Percentiles rank a stretch among this genome's conserved stretches.
Conservation (phyloP, 2,329 filamentous ascomycete genomes). For the Nothopassalora personata region DNA sequence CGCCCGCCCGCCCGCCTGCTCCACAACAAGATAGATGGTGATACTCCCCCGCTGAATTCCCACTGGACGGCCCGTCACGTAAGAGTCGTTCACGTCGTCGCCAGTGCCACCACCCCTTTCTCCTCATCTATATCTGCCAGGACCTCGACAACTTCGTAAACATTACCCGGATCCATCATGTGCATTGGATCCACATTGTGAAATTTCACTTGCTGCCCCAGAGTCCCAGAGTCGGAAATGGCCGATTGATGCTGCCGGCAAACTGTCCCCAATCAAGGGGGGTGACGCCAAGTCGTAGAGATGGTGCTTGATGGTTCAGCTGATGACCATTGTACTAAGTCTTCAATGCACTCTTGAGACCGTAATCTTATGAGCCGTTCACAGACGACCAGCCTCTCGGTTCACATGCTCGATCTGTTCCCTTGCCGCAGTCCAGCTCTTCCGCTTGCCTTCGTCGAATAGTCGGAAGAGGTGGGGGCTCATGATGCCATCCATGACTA, state of each 20-base stretch:
- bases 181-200: conserved; percentile 3
- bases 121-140: conserved; percentile 3
- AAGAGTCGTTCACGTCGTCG: neutral
- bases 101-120: conserved; percentile 1
- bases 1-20: neutral
- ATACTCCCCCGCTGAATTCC: conserved; percentile 2
- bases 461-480: conserved; percentile 9
- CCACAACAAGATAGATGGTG: conserved; percentile 1
- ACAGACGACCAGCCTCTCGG: neutral
- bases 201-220: conserved; percentile 6
- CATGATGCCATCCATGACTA: conserved; percentile 7
- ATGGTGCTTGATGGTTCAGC: too few relatives aligned
- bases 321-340: too few relatives aligned
- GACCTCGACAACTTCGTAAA: neutral
- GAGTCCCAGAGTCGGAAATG: neutral
- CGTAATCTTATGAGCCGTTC: too few relatives aligned
- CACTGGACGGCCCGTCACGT: neutral
- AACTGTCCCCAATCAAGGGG: too few relatives aligned
- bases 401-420: neutral
- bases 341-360: too few relatives aligned
- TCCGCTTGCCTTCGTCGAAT: conserved; percentile 8
- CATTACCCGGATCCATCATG: neutral
- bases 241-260: too few relatives aligned
- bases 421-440: conserved; percentile 3
- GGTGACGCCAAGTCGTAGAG: too few relatives aligned